phyloP scores from a whole-genome alignment of 108 stramenopile species.

The Seminavis robusta region DNA sequence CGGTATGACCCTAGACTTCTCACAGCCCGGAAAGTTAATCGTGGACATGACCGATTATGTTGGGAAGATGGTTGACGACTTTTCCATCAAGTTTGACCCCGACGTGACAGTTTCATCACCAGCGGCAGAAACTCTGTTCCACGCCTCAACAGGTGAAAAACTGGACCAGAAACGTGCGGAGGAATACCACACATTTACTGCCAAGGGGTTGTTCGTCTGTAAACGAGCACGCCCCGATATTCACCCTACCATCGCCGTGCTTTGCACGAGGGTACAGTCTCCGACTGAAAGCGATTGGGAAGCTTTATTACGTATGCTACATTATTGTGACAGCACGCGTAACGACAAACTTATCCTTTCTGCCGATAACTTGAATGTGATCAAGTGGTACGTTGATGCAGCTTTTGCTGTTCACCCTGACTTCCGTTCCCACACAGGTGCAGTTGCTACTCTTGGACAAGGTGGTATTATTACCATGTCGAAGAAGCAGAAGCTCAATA shows the following conservation, averaged over 20 bases:
- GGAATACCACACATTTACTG: slow-evolving; percentile 28
- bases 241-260: slow-evolving; percentile 19
- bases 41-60: slow-evolving; percentile 28
- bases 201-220: slow-evolving; percentile 27
- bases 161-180: background rate
- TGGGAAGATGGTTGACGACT: slow-evolving; percentile 13
- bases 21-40: slow-evolving; percentile 8
- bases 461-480: slow-evolving; percentile 13
- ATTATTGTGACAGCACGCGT: too few relatives aligned
- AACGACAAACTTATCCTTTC: slow-evolving; percentile 1
- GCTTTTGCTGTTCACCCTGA: slow-evolving; percentile 18
- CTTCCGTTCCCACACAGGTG: slow-evolving; percentile 18
- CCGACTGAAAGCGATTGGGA: slow-evolving; percentile 32
- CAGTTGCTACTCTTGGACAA: slow-evolving; percentile 10
- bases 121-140: slow-evolving; percentile 33
- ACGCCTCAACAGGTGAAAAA: slow-evolving; percentile 6
- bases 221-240: slow-evolving; percentile 33
- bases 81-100: slow-evolving; percentile 9
- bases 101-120: slow-evolving; percentile 13
- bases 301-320: slow-evolving; percentile 25
- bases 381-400: slow-evolving; percentile 26
- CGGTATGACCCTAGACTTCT: slow-evolving; percentile 30
- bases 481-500: slow-evolving; percentile 25
- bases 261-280: slow-evolving; percentile 23
- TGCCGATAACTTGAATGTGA: slow-evolving; percentile 3